Evolutionary conservation across 352 stramenopile genomes (phyloP).

Genomic region (Phytophthora sansomeana): DNA sequence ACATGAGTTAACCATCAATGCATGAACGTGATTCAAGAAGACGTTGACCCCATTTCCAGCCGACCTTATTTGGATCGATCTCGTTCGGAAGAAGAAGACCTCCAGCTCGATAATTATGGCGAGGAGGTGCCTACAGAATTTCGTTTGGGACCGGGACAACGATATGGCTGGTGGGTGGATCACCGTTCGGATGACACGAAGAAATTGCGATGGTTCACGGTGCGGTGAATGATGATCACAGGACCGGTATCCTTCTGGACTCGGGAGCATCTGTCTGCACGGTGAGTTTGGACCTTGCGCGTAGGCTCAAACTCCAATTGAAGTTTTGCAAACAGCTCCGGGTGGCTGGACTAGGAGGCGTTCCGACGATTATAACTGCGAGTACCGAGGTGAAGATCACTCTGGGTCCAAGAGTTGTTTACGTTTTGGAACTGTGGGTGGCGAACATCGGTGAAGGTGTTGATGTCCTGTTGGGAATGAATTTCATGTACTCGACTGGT

Average conservation of each 20-base stretch:
- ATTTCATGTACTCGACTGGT: conserved; percentile 10
- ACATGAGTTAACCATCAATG: no score
- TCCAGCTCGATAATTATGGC: no score
- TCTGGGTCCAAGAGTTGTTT: conserved; percentile 4
- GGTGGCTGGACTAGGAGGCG: conserved; percentile 15
- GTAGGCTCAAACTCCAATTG: not conserved
- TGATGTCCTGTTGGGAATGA: no score
- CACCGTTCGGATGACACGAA: no score
- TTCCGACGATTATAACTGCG: conserved; percentile 18
- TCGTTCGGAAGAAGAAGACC: no score
- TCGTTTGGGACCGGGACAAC: no score
- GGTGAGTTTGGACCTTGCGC: not conserved
- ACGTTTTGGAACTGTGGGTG: conserved; percentile 27
- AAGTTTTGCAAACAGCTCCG: not conserved
- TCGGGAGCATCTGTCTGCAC: not conserved
- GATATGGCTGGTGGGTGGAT: no score
- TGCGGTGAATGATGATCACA: not conserved
- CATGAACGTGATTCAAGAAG: no score
- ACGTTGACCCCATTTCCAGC: no score
- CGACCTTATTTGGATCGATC: no score
- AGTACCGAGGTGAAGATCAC: conserved; percentile 35
- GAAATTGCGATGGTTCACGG: not conserved
- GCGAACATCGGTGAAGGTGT: conserved; percentile 33
- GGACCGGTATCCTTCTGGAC: not conserved
- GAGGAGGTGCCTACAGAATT: no score